Conservation (phyloP, 805 yeast species). For the Kazachstania bromeliacearum region DNA sequence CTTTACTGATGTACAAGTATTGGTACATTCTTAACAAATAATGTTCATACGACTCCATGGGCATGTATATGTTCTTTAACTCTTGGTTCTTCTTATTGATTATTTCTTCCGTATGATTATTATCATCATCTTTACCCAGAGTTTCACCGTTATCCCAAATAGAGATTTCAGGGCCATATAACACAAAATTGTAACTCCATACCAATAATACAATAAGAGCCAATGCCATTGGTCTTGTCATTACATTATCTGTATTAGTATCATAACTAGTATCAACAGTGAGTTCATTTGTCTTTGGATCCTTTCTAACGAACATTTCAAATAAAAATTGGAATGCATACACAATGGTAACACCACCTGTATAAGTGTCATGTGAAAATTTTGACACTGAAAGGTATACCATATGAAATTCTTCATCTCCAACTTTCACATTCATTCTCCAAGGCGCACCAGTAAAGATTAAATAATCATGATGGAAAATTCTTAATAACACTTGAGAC, state of each 20-base stretch:
- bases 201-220: constrained; percentile 30
- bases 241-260: constrained; percentile 43
- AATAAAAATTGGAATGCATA: constrained; percentile 54
- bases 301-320: constrained; percentile 49
- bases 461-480: constrained; percentile 70
- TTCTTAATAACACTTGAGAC: constrained; percentile 61
- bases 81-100: constrained; percentile 1
- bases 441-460: constrained; percentile 77
- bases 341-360: constrained; percentile 45
- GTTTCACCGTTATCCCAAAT: constrained; percentile 19
- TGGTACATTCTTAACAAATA: constrained; percentile 42
- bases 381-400: constrained; percentile 38
- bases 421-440: constrained; percentile 61
- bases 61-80: constrained; percentile 15
- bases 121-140: neutral
- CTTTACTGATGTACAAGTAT: constrained; percentile 25
- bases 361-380: constrained; percentile 28
- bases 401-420: constrained; percentile 39
- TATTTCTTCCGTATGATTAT: neutral
- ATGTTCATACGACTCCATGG: constrained; percentile 40
- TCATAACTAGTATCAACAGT: constrained; percentile 32
- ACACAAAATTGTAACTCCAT: constrained; percentile 44
- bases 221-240: constrained; percentile 30
- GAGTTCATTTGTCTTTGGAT: constrained; percentile 18
- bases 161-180: constrained; percentile 39